Percentiles rank a stretch among this genome's conserved stretches.
These are phyloP conservation scores for Pleurotus ostreatus DNA, from an alignment of 768 basidiomycete species.

Conservation along the genomic window DNA sequence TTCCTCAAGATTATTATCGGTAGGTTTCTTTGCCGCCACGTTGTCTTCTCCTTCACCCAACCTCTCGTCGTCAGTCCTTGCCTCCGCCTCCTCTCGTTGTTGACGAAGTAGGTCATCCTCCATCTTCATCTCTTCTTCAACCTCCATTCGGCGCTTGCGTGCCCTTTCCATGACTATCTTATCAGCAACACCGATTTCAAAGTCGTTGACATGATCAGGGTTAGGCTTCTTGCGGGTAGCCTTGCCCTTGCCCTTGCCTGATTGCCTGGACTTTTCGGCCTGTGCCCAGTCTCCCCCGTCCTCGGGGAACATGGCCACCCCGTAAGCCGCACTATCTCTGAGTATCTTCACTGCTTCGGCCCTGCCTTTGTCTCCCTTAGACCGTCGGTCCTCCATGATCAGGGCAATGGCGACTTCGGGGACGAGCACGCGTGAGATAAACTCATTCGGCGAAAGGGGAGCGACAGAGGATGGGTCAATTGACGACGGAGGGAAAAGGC, in stretches of 20 bases:
- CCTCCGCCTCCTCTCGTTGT: constrained; percentile 8
- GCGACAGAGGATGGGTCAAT: constrained; percentile 50
- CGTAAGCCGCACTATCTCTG: constrained; percentile 77
- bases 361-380: constrained; percentile 33
- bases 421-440: constrained; percentile 80
- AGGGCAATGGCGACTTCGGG: constrained; percentile 82
- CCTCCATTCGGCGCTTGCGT: constrained; percentile 45
- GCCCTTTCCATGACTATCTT: constrained; percentile 52
- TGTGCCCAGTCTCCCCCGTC: constrained; percentile 36
- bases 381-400: constrained; percentile 71
- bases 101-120: constrained; percentile 20
- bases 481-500: constrained; percentile 63
- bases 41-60: not conserved
- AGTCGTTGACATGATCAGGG: constrained; percentile 13
- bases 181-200: constrained; percentile 43
- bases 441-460: constrained; percentile 72
- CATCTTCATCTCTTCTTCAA: constrained; percentile 37
- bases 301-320: constrained; percentile 81
- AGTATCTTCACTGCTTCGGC: constrained; percentile 55
- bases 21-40: not conserved
- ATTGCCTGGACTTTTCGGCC: constrained; percentile 17
- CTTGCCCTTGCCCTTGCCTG: constrained; percentile 10
- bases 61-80: constrained; percentile 2
- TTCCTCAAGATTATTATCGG: not conserved
- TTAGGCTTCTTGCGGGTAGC: not conserved